Evolutionary conservation across 805 yeast genomes (phyloP).

Genomic region (Kurtzmaniella cleridarum): DNA sequence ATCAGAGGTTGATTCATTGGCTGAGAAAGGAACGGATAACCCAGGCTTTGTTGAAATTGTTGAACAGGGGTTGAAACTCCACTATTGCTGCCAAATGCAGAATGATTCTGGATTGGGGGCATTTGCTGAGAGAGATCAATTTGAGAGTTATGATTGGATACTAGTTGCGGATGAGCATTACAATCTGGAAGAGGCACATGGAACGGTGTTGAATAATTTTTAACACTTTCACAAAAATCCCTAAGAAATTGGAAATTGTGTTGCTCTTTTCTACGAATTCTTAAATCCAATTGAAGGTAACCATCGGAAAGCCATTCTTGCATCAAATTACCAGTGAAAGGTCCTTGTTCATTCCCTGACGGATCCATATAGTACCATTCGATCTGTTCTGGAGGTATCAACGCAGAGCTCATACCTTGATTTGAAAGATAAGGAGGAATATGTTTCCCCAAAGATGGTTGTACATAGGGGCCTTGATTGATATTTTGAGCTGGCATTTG

Average conservation of each 20-base stretch:
- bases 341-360: constrained; percentile 70
- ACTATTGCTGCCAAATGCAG: not conserved
- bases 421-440: not conserved
- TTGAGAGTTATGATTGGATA: not conserved
- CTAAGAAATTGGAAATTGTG: constrained; percentile 43
- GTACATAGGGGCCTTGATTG: constrained; percentile 7
- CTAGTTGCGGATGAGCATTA: not conserved
- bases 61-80: constrained; percentile 4
- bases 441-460: constrained; percentile 4
- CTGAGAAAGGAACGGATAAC: constrained; percentile 22
- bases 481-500: too few species aligned
- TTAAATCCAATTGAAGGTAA: constrained; percentile 51
- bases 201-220: constrained; percentile 56
- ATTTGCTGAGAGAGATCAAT: constrained; percentile 1
- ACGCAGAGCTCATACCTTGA: constrained; percentile 2
- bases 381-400: constrained; percentile 37
- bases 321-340: constrained; percentile 70
- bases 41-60: constrained; percentile 17
- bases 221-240: constrained; percentile 45
- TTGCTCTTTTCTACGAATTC: constrained; percentile 57
- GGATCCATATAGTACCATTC: constrained; percentile 75
- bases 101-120: constrained; percentile 3
- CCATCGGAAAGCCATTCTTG: constrained; percentile 68
- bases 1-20: constrained; percentile 8
- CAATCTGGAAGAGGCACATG: constrained; percentile 46